phyloP scores from a whole-genome alignment of 2,329 filamentous ascomycete genomes.

The Colletotrichum sp. region DNA sequence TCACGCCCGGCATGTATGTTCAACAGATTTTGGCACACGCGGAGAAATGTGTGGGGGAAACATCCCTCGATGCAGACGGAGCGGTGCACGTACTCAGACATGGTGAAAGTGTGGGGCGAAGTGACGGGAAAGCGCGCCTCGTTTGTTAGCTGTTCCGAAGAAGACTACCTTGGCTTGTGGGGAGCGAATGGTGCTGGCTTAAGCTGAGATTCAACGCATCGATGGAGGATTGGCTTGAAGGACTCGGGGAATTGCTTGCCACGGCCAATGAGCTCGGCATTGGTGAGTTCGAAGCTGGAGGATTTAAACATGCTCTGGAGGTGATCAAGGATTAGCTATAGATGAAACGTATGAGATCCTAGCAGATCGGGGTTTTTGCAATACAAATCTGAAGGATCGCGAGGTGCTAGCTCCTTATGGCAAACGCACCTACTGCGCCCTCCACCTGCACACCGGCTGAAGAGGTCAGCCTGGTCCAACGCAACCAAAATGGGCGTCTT shows the following conservation, averaged over 20 bases:
- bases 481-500: too few species aligned
- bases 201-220: background rate
- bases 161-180: background rate
- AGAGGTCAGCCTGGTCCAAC: too few species aligned
- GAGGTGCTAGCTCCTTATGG: too few species aligned
- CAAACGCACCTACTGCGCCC: too few species aligned
- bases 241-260: background rate
- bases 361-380: too few species aligned
- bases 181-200: background rate
- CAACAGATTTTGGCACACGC: fast-evolving
- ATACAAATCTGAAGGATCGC: too few species aligned
- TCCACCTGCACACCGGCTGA: too few species aligned
- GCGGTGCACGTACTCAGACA: background rate
- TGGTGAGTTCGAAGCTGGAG: background rate
- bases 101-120: background rate
- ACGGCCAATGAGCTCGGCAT: background rate
- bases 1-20: background rate
- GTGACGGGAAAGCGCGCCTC: background rate
- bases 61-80: background rate
- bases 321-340: background rate
- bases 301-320: background rate
- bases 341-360: too few species aligned
- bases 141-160: background rate
- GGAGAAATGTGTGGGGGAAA: background rate
- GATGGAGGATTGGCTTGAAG: background rate